Evolutionary conservation across 495 filamentous ascomycete species (phyloP).

Genomic region (Ramalina peruviana): DNA sequence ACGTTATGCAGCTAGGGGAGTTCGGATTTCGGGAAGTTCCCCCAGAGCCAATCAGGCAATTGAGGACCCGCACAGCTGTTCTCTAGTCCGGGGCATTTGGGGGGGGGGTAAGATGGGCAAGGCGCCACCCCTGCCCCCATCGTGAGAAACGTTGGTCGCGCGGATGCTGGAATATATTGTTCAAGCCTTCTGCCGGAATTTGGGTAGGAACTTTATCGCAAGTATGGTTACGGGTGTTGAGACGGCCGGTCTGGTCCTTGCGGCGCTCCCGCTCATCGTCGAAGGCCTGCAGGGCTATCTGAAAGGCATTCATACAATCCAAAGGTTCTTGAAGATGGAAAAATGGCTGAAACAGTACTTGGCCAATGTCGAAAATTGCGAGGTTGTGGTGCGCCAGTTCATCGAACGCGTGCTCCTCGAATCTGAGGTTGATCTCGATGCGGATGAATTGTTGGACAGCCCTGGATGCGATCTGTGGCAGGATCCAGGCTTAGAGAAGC

Average conservation of each 20-base stretch:
- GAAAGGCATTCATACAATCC: slow-evolving; percentile 11
- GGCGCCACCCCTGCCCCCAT: background rate
- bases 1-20: no score
- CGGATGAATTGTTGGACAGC: slow-evolving; percentile 13
- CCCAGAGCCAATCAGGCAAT: background rate
- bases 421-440: slow-evolving; percentile 6
- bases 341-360: slow-evolving; percentile 9
- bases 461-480: slow-evolving; percentile 13
- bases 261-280: slow-evolving; percentile 19
- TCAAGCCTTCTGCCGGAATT: background rate
- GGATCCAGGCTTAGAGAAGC: slow-evolving; percentile 6
- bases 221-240: slow-evolving; percentile 9
- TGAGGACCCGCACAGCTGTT: background rate
- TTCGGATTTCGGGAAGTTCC: background rate
- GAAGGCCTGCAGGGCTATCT: slow-evolving; percentile 14
- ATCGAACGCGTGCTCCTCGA: slow-evolving; percentile 15
- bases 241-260: slow-evolving; percentile 17
- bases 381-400: slow-evolving; percentile 14
- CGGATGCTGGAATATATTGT: background rate
- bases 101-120: background rate
- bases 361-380: background rate
- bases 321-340: slow-evolving; percentile 6
- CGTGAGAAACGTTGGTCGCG: background rate
- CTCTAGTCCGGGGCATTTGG: background rate
- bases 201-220: background rate